These are phyloP conservation scores for Ophiocordyceps camponoti-rufipedis DNA, from an alignment of 2,329 filamentous ascomycete species.

Conservation along the genomic window DNA sequence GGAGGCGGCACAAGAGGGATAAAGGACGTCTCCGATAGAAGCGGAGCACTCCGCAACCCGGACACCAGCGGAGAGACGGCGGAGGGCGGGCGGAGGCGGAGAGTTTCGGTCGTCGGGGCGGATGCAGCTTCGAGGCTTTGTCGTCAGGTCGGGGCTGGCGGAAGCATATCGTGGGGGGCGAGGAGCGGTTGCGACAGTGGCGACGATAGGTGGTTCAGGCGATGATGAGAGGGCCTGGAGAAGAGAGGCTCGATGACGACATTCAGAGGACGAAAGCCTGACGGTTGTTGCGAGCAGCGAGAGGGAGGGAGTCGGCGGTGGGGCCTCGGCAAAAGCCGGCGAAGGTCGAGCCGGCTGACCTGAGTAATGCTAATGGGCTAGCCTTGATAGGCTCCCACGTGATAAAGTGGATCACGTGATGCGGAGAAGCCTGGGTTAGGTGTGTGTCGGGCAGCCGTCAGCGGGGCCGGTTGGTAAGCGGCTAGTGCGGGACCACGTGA, in stretches of 20 bases:
- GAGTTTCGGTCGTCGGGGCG: not conserved
- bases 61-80: too few species aligned
- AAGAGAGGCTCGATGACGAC: not conserved
- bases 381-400: conserved; percentile 12
- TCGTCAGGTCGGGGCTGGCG: not conserved
- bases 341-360: not conserved
- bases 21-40: not conserved
- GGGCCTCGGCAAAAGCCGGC: conserved; percentile 10
- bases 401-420: too few species aligned
- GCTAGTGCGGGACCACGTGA: too few species aligned
- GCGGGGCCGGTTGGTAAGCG: too few species aligned
- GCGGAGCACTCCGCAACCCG: too few species aligned
- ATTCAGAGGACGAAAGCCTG: not conserved
- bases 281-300: not conserved
- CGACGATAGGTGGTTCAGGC: not conserved
- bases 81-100: not conserved
- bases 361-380: conserved; percentile 13
- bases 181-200: not conserved
- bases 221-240: not conserved
- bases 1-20: not conserved
- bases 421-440: too few species aligned
- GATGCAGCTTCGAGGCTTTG: not conserved
- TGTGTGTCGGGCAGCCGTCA: too few species aligned
- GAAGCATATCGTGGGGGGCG: not conserved
- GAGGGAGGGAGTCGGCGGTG: not conserved